phyloP scores from a whole-genome alignment of 257 asterid genomes.

The Petunia axillaris region DNA sequence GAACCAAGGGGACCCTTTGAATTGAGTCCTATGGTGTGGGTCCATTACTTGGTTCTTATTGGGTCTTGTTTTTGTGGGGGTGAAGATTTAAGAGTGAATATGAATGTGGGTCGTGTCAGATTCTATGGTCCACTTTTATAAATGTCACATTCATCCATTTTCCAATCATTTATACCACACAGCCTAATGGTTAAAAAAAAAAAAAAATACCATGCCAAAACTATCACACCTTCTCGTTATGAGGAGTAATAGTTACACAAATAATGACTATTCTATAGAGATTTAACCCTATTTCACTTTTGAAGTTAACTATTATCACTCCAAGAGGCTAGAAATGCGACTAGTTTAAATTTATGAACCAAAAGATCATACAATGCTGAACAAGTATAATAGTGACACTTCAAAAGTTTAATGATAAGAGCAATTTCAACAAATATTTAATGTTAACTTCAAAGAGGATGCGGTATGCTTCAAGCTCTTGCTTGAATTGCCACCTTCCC shows the following conservation, averaged over 20 bases:
- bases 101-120: neutral
- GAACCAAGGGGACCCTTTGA: neutral
- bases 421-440: neutral
- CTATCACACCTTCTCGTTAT: no score
- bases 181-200: no score
- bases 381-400: neutral
- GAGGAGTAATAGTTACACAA: no score
- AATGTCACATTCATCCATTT: neutral
- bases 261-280: no score
- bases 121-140: slow-evolving; percentile 6
- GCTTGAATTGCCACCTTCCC: neutral
- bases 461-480: neutral
- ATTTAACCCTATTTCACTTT: no score
- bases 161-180: neutral
- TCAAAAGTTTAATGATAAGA: neutral
- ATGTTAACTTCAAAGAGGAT: neutral
- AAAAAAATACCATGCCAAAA: no score
- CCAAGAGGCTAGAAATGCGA: no score
- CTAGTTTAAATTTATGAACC: no score
- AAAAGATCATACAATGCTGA: neutral
- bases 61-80: neutral
- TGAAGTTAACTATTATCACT: no score
- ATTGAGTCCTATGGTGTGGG: neutral
- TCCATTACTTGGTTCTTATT: neutral
- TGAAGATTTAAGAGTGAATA: neutral